phyloP scores from a whole-genome alignment of 768 basidiomycete genomes.

The Macrolepiota albuminosa region DNA sequence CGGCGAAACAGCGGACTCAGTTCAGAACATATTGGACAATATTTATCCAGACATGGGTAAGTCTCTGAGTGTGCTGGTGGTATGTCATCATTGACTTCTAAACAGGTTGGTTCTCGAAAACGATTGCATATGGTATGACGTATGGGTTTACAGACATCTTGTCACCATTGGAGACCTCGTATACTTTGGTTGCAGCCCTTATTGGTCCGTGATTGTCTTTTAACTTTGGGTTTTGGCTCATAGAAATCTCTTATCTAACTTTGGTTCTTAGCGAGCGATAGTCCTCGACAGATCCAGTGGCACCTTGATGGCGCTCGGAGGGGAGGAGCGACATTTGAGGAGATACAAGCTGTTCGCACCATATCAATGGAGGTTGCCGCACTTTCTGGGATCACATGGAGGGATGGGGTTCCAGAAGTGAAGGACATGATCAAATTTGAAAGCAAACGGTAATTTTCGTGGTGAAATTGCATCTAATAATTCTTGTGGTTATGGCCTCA shows the following conservation, averaged over 20 bases:
- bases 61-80: constrained; percentile 4
- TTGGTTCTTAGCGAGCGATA: constrained; percentile 37
- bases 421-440: constrained; percentile 11
- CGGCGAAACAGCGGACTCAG: constrained; percentile 46
- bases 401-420: constrained; percentile 45
- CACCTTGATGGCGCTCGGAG: constrained; percentile 54
- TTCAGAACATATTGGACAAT: constrained; percentile 41
- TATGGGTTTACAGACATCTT: constrained; percentile 48
- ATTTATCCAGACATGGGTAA: constrained; percentile 65
- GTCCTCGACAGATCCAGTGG: constrained; percentile 63
- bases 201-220: constrained; percentile 23
- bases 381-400: constrained; percentile 49
- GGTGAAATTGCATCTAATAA: background rate
- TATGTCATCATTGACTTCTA: background rate
- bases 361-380: constrained; percentile 50
- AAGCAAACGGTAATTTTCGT: background rate
- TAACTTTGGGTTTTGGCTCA: background rate
- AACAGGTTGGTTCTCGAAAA: constrained; percentile 50
- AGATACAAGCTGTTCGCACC: constrained; percentile 48
- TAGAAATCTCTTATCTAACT: background rate
- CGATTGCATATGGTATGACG: constrained; percentile 51
- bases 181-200: constrained; percentile 54
- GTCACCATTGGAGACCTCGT: constrained; percentile 52
- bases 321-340: constrained; percentile 47
- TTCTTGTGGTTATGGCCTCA: background rate